Evolutionary conservation across 2,329 filamentous ascomycete genomes (phyloP), one percentile per base, ranked within the genome.

Genomic region (Capronia coronata): DNA sequence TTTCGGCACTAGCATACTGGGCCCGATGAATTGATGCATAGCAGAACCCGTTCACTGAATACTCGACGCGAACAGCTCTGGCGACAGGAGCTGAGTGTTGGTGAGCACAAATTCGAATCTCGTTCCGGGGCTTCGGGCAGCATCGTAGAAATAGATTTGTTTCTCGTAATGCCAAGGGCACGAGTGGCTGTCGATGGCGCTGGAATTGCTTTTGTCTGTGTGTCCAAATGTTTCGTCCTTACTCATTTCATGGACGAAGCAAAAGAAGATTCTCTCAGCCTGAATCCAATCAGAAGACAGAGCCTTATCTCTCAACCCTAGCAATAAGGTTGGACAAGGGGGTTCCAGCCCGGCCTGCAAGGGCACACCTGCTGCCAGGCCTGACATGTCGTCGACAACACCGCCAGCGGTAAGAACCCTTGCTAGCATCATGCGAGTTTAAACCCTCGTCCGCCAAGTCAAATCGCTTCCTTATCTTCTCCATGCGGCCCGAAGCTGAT

Each of bases 121-220:
- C 14, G 5, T 29, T 43, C 41, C 22, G 16, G 32, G 10, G 22
- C 14, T 37, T 37, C 34, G 34, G 34, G 34, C 34, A 37, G 34
- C 14, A 37, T 19, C 34, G 34, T 37, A 19, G 14, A 35, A 37
- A 29, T 16, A 21, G 40, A 51, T 54, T 54, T 51, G 32, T 49
- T 44, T 56, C 44, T 46, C 48, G 54, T 56, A 56, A 56, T 56
- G 54, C 51, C 50, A 56, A 56, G 54, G 41, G 42, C 18, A n/a
- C n/a, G n/a, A n/a, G n/a, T n/a, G 19, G 30, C 23, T 14, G 23
- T 29, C 46, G 39, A 50, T 22, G 22, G 32, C 40, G 14, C 25
- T 30, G 42, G 48, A 32, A 19, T 56, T 53, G 47, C 54, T 54
- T 54, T 14, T 55, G 19, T 23, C 14, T 43, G 4, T 19, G 27